Conservation (phyloP, 1,139 yeast genomes). For the Debaryomyces coudertii region DNA sequence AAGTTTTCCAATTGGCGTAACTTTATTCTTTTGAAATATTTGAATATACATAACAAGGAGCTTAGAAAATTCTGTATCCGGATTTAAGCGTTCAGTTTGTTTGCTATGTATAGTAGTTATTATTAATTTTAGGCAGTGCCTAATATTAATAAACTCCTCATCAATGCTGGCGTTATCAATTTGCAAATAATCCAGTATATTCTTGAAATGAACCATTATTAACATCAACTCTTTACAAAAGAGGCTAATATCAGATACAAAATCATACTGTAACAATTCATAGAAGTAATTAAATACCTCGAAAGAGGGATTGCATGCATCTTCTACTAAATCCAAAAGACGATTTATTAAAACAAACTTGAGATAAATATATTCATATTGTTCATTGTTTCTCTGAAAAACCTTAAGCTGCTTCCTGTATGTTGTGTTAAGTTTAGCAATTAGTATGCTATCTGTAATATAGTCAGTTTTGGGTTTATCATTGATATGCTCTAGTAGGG, state of each 20-base stretch:
- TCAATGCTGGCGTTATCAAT: neutral
- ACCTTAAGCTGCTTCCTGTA: neutral
- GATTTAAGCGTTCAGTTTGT: neutral
- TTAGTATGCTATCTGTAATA: neutral
- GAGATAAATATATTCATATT: neutral
- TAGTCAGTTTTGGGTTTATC: neutral
- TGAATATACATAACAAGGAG: slow-evolving; percentile 3
- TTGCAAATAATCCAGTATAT: neutral
- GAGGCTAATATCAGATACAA: neutral
- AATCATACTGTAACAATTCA: neutral
- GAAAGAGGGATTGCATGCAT: slow-evolving; percentile 5
- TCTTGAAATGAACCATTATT: neutral
- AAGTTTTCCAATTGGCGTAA: neutral
- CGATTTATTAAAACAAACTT: slow-evolving; percentile 1
- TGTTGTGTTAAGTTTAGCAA: neutral
- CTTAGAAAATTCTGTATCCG: slow-evolving; percentile 1
- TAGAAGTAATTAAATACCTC: slow-evolving; percentile 8
- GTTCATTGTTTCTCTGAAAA: slow-evolving; percentile 1
- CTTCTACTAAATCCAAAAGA: slow-evolving; percentile 1
- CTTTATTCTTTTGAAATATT: slow-evolving; percentile 4
- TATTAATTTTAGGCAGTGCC: slow-evolving; percentile 2
- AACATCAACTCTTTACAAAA: slow-evolving; percentile 9
- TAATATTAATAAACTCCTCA: slow-evolving; percentile 2
- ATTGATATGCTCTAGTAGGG: slow-evolving; percentile 3
- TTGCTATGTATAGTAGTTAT: slow-evolving; percentile 1